phyloP scores from a whole-genome alignment of 1,139 yeast species.

The Sugiyamaella castrensis region DNA sequence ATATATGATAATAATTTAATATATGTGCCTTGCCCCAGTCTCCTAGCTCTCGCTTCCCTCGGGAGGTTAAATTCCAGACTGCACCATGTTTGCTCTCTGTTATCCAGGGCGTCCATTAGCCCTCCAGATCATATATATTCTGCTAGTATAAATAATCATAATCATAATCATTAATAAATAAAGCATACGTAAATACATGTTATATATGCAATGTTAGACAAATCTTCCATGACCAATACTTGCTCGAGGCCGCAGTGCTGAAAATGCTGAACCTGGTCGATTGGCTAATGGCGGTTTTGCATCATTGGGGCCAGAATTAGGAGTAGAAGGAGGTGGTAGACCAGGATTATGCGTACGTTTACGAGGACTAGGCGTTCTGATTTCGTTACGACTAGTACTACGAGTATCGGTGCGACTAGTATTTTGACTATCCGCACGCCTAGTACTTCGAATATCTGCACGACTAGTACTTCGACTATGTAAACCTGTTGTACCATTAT shows the following conservation, averaged over 20 bases:
- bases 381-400: background rate
- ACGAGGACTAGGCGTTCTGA: constrained; percentile 12
- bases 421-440: background rate
- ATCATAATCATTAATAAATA: constrained; percentile 1
- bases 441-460: background rate
- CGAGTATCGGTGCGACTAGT: background rate
- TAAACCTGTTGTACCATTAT: background rate
- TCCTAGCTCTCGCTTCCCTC: no score
- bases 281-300: background rate
- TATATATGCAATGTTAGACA: constrained; percentile 4
- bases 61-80: no score
- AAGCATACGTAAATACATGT: constrained; percentile 3
- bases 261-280: constrained; percentile 30
- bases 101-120: no score
- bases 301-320: background rate
- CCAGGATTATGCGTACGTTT: constrained; percentile 1
- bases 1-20: background rate
- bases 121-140: background rate
- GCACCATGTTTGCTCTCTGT: no score
- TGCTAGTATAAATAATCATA: constrained; percentile 1
- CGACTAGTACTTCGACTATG: background rate
- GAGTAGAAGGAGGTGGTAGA: background rate
- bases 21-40: background rate
- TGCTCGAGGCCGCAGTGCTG: constrained; percentile 26
- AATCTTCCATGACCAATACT: constrained; percentile 28